Evolutionary conservation across 305 asterid species (phyloP).

Genomic region (Ilex paraguariensis): DNA sequence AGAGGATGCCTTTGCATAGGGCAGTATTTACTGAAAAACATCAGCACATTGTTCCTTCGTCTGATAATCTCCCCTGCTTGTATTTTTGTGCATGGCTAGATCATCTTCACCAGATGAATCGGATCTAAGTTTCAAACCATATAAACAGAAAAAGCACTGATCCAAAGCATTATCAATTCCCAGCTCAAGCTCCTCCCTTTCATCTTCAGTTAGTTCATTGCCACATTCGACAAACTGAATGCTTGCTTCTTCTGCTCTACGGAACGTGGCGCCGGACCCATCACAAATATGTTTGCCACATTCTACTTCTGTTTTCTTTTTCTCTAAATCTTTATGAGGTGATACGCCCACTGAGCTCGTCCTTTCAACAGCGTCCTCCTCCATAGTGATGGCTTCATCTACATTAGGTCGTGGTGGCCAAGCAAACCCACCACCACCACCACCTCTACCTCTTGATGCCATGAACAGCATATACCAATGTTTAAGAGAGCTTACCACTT

Average conservation of each 20-base stretch:
- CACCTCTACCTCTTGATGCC: slow-evolving; percentile 57
- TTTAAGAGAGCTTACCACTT: too few relatives aligned
- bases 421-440: too few relatives aligned
- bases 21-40: slow-evolving; percentile 90
- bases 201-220: slow-evolving; percentile 66
- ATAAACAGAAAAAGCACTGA: slow-evolving; percentile 95
- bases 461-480: too few relatives aligned
- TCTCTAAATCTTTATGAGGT: slow-evolving; percentile 25
- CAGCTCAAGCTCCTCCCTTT: slow-evolving; percentile 87
- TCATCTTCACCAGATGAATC: slow-evolving; percentile 95
- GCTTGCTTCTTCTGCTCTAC: slow-evolving; percentile 34
- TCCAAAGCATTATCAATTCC: slow-evolving; percentile 84
- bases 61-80: slow-evolving; percentile 97
- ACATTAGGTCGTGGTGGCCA: too few relatives aligned
- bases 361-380: slow-evolving; percentile 33
- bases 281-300: slow-evolving; percentile 29
- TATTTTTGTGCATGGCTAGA: slow-evolving; percentile 79
- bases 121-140: slow-evolving; percentile 88
- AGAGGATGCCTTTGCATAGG: slow-evolving; percentile 95
- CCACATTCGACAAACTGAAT: slow-evolving; percentile 33
- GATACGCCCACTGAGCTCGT: slow-evolving; percentile 35
- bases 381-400: slow-evolving; percentile 27
- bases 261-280: slow-evolving; percentile 32
- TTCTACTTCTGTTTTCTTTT: slow-evolving; percentile 33
- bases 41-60: slow-evolving; percentile 99